Base-by-base conservation (phyloP, 306 rosid species). In the Medicago lupulina region DNA sequence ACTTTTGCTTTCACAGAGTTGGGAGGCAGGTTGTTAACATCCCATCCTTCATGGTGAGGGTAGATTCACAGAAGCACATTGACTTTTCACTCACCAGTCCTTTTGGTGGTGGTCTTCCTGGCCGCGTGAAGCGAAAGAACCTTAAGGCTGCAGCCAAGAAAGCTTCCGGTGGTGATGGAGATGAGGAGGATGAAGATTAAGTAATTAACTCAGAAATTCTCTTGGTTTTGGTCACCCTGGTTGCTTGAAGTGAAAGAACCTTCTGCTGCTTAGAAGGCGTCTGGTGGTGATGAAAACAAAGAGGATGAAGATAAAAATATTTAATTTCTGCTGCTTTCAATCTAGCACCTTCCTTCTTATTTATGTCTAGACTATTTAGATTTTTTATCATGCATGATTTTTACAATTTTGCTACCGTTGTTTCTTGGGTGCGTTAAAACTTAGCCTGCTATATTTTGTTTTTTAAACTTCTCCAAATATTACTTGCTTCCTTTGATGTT, bases 21-120 rank as follows among this genome's bases (percentile, higher is more conserved):
- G 92, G 91, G 10, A 90, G 96, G 74, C 92, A 90, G 79, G 92
- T 87, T 39, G 95, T 87, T 69, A 89, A 90, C 81, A 86, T 90
- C 19, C 85, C 95, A 64, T 90, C 95, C 0, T 87, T 88, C 86
- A 81, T 87, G 89, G 95, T 87, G 71, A 81, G 89, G 76, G 82
- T 85, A 36, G 96, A 90, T 77, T 84, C 96, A 1, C 90, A 90
- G 83, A 90, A 90, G 83, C 96, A 86, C 83, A 87, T 90, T 79
- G 96, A 90, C 83, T 90, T 87, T 40, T 81, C 89, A 4, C 90
- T 87, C 9, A 86, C 96, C 1, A 87, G 92, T 77, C 92, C 90
- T 3, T 86, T 90, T 25, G 96, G 96, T 10, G 90, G 86, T 13
- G 92, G 96, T 5, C 92, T 90, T 3, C 87, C 92, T 0, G 95